Percentiles rank a stretch among this genome's conserved stretches.
These are phyloP conservation scores for Fusarium agapanthi DNA, from an alignment of 2,329 filamentous ascomycete genomes.

Conservation along the genomic window DNA sequence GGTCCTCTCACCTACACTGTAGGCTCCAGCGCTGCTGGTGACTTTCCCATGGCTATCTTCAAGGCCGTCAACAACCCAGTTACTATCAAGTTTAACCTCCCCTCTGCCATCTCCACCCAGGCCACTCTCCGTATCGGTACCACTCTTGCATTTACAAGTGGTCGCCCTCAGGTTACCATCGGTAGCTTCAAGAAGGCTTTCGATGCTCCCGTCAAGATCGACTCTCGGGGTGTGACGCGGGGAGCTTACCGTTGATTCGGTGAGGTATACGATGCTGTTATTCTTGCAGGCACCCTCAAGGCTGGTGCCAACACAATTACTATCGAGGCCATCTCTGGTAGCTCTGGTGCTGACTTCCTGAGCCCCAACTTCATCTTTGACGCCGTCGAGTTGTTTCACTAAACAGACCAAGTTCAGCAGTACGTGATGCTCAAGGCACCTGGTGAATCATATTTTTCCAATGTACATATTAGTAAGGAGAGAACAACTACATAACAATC, in stretches of 20 bases:
- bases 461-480: slow-evolving; percentile 35
- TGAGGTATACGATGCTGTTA: slow-evolving; percentile 69
- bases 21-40: slow-evolving; percentile 58
- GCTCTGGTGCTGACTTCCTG: slow-evolving; percentile 62
- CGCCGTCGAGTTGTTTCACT: slow-evolving; percentile 42
- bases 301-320: slow-evolving; percentile 71
- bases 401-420: neutral
- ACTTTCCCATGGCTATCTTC: slow-evolving; percentile 74
- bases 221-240: slow-evolving; percentile 71
- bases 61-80: slow-evolving; percentile 66
- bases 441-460: neutral
- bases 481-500: slow-evolving; percentile 4
- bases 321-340: slow-evolving; percentile 67
- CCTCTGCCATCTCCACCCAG: slow-evolving; percentile 56
- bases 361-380: slow-evolving; percentile 61
- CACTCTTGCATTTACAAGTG: slow-evolving; percentile 68
- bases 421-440: neutral
- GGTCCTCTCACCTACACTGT: slow-evolving; percentile 68
- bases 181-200: slow-evolving; percentile 56
- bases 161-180: slow-evolving; percentile 67
- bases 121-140: slow-evolving; percentile 72
- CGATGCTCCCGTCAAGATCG: slow-evolving; percentile 67
- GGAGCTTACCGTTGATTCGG: slow-evolving; percentile 71
- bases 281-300: slow-evolving; percentile 67
- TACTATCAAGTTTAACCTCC: slow-evolving; percentile 68